These are phyloP conservation scores for Sporothrix euskadiensis DNA, from an alignment of 2,329 filamentous ascomycete species.

Conservation along the genomic window DNA sequence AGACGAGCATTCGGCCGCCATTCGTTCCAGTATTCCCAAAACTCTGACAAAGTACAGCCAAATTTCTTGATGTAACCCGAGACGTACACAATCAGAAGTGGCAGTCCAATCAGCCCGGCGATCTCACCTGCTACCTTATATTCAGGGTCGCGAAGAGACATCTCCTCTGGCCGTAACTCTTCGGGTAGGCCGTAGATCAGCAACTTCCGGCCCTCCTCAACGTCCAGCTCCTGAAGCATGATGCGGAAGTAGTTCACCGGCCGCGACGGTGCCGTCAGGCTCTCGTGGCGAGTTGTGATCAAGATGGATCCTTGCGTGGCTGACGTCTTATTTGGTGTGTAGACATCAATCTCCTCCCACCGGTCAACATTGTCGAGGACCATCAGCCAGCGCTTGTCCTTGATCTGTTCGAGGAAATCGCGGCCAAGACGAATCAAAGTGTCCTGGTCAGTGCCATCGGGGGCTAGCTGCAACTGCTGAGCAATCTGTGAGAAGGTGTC, in stretches of 20 bases:
- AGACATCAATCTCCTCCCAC: slow-evolving; percentile 32
- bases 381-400: slow-evolving; percentile 32
- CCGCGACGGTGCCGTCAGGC: slow-evolving; percentile 30
- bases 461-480: slow-evolving; percentile 30
- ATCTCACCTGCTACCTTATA: slow-evolving; percentile 30
- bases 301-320: slow-evolving; percentile 30
- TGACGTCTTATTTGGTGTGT: slow-evolving; percentile 30
- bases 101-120: slow-evolving; percentile 26
- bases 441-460: slow-evolving; percentile 30
- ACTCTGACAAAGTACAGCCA: slow-evolving; percentile 29
- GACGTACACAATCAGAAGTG: slow-evolving; percentile 31
- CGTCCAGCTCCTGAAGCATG: slow-evolving; percentile 23
- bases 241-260: slow-evolving; percentile 32
- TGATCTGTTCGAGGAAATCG: slow-evolving; percentile 29
- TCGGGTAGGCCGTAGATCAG: slow-evolving; percentile 29
- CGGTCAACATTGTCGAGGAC: slow-evolving; percentile 32
- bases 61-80: slow-evolving; percentile 31
- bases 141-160: slow-evolving; percentile 29
- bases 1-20: slow-evolving; percentile 26
- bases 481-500: slow-evolving; percentile 32
- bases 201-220: slow-evolving; percentile 30
- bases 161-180: slow-evolving; percentile 27
- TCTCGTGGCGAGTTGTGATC: slow-evolving; percentile 30
- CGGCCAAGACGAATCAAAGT: slow-evolving; percentile 30
- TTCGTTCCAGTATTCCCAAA: slow-evolving; percentile 33